These are phyloP conservation scores for Taiozyma sp. DNA, from an alignment of 1,139 yeast species.

Conservation along the genomic window DNA sequence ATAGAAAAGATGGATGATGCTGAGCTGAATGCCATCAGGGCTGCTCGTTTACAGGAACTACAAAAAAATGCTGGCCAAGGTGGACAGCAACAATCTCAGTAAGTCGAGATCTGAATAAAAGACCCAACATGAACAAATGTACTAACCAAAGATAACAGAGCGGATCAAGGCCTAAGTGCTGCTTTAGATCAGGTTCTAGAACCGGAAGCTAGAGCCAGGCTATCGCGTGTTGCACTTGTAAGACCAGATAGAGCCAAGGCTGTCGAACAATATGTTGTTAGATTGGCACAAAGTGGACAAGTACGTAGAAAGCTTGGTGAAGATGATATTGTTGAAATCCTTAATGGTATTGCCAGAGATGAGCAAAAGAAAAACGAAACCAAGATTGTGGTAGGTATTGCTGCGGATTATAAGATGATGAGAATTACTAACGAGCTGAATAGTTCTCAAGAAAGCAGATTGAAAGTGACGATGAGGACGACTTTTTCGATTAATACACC, in stretches of 20 bases:
- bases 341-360: slow-evolving; percentile 80
- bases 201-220: slow-evolving; percentile 80
- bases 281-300: slow-evolving; percentile 76
- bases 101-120: slow-evolving; percentile 1
- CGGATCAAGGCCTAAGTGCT: slow-evolving; percentile 19
- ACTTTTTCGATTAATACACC: slow-evolving; percentile 32
- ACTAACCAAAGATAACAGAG: neutral
- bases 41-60: slow-evolving; percentile 80
- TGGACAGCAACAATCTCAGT: slow-evolving; percentile 4
- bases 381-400: slow-evolving; percentile 43
- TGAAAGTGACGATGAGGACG: slow-evolving; percentile 33
- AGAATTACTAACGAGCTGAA: slow-evolving; percentile 1
- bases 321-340: slow-evolving; percentile 71
- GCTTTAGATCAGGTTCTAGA: slow-evolving; percentile 64
- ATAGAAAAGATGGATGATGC: slow-evolving; percentile 39
- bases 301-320: slow-evolving; percentile 69
- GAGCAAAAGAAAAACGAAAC: slow-evolving; percentile 55
- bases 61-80: slow-evolving; percentile 44
- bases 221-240: slow-evolving; percentile 82
- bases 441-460: slow-evolving; percentile 37
- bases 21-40: slow-evolving; percentile 82
- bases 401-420: slow-evolving; percentile 18
- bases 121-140: slow-evolving; percentile 7
- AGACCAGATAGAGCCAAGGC: slow-evolving; percentile 87
- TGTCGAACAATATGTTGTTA: slow-evolving; percentile 77